A percentile compares a stretch with the other conserved stretches of the same genome.
Conservation (phyloP, 1,284 basidiomycete species). For the Cryptococcus jaspeensis region DNA sequence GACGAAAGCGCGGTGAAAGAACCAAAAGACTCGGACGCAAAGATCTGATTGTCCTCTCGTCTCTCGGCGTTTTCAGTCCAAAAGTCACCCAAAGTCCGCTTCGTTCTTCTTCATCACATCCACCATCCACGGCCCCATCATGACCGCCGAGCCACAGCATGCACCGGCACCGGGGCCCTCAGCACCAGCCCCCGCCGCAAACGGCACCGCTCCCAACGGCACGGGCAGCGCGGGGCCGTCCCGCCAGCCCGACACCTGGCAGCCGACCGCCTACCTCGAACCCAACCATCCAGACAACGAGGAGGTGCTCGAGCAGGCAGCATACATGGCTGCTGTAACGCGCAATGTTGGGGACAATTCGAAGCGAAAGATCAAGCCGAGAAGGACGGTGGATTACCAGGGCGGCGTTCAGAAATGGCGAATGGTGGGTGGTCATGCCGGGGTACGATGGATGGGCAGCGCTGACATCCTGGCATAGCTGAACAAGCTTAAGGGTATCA, state of each 20-base stretch:
- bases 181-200: neutral
- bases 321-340: slow-evolving; percentile 67
- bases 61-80: slow-evolving; percentile 2
- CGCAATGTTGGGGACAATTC: slow-evolving; percentile 50
- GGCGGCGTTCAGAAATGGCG: slow-evolving; percentile 80
- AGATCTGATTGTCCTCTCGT: neutral
- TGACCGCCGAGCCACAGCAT: neutral
- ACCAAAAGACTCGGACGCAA: neutral
- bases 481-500: slow-evolving; percentile 70
- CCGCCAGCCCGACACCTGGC: slow-evolving; percentile 49
- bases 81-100: neutral
- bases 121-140: neutral
- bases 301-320: slow-evolving; percentile 69
- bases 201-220: neutral
- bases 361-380: slow-evolving; percentile 84
- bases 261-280: slow-evolving; percentile 54
- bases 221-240: slow-evolving; percentile 31
- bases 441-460: neutral
- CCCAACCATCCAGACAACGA: slow-evolving; percentile 67
- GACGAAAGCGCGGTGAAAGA: too few species aligned
- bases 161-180: neutral
- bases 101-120: neutral
- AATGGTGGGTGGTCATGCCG: slow-evolving; percentile 63
- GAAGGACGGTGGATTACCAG: slow-evolving; percentile 92
- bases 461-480: slow-evolving; percentile 54